phyloP scores from a whole-genome alignment of 805 yeast genomes.

The Komagataella kurtzmanii region DNA sequence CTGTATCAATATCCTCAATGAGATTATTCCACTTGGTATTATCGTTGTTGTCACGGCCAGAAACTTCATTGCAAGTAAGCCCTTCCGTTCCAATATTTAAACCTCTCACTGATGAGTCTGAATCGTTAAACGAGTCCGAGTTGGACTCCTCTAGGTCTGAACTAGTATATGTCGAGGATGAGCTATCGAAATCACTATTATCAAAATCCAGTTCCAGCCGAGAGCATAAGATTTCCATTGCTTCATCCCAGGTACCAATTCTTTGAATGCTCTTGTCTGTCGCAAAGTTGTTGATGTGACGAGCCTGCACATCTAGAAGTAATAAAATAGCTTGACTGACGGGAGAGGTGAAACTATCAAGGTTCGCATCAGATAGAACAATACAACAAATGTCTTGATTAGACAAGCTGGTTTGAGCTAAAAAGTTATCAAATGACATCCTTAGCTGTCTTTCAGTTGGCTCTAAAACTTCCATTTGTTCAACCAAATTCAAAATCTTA shows the following conservation, averaged over 20 bases:
- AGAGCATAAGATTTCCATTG: not conserved
- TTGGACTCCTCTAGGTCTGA: not conserved
- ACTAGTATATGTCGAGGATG: not conserved
- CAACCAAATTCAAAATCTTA: not conserved
- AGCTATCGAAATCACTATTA: not conserved
- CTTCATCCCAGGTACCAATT: not conserved
- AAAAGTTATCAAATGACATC: not conserved
- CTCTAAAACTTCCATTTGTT: not conserved
- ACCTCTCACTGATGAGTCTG: not conserved
- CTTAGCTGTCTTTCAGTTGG: not conserved
- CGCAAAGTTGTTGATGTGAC: not conserved
- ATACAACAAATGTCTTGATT: not conserved
- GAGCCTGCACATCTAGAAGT: not conserved
- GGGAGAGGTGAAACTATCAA: not conserved
- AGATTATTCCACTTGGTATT: not conserved
- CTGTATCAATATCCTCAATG: not conserved
- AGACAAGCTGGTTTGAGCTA: not conserved
- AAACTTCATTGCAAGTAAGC: not conserved
- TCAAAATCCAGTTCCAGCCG: not conserved
- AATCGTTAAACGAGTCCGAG: not conserved
- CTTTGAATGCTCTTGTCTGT: not conserved
- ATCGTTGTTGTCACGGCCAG: not conserved
- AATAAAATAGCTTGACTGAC: not conserved
- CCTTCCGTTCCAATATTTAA: not conserved
- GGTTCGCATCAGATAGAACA: not conserved